A percentile compares a stretch with the other conserved stretches of the same genome.
Evolutionary conservation across 2,329 filamentous ascomycete genomes (phyloP).

Genomic region (Taxawa tesnikishii): DNA sequence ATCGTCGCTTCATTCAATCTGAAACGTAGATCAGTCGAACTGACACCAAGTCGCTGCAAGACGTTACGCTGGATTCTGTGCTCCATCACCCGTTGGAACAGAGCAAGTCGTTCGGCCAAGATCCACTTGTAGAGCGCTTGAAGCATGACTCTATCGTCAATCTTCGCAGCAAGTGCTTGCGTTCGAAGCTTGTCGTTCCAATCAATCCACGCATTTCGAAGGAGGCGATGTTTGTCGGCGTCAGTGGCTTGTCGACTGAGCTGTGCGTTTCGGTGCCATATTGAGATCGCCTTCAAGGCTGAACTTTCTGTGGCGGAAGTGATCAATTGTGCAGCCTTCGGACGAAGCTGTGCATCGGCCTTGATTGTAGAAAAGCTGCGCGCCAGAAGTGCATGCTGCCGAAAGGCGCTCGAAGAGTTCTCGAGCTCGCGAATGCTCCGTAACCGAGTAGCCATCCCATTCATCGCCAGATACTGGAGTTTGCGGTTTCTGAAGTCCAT

Average conservation of each 20-base stretch:
- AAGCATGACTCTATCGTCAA: conserved; percentile 43
- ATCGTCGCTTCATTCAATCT: conserved; percentile 6
- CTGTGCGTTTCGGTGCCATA: conserved; percentile 34
- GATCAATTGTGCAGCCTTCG: neutral
- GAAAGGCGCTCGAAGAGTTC: neutral
- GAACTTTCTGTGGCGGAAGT: conserved; percentile 1
- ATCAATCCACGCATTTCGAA: conserved; percentile 44
- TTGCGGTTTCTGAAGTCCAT: neutral
- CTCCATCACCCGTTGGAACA: conserved; percentile 25
- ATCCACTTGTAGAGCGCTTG: conserved; percentile 50
- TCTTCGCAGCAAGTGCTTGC: conserved; percentile 37
- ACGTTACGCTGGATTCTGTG: conserved; percentile 11
- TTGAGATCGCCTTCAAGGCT: conserved; percentile 31
- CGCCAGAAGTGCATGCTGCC: neutral
- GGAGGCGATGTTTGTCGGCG: conserved; percentile 38
- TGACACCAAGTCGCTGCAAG: conserved; percentile 8
- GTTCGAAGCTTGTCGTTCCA: conserved; percentile 52
- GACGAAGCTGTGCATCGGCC: conserved; percentile 1
- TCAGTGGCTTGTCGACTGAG: conserved; percentile 30
- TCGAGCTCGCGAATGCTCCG: neutral
- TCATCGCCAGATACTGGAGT: conserved; percentile 1
- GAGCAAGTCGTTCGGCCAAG: conserved; percentile 32
- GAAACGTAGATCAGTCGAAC: conserved; percentile 7
- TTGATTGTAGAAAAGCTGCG: conserved; percentile 1
- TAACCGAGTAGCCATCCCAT: neutral